Percentiles rank a stretch among this genome's conserved stretches.
Evolutionary conservation across 2,329 filamentous ascomycete species (phyloP).

Genomic region (Phialemoniopsis sp.): DNA sequence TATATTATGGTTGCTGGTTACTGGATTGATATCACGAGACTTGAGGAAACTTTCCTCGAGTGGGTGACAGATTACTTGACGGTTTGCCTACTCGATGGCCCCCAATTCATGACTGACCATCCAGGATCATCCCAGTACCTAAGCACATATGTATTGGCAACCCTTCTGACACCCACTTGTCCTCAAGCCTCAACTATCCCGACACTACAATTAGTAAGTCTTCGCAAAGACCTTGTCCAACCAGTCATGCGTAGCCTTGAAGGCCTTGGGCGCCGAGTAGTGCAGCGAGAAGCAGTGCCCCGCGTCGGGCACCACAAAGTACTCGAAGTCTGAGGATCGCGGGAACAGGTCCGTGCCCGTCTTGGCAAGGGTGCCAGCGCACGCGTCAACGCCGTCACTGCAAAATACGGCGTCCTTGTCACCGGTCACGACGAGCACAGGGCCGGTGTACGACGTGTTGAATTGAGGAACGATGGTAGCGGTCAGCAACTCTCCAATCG

Average conservation of each 20-base stretch:
- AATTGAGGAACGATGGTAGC: neutral
- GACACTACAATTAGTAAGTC: too few species aligned
- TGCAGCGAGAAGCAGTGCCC: neutral
- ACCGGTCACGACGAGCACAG: constrained; percentile 10
- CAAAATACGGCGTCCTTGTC: constrained; percentile 11
- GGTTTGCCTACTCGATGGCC: too few species aligned
- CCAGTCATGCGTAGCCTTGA: neutral
- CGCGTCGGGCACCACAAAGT: neutral
- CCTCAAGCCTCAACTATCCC: too few species aligned
- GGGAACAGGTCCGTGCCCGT: neutral
- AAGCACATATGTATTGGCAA: too few species aligned
- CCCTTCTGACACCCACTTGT: too few species aligned
- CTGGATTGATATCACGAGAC: too few species aligned
- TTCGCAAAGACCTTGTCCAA: neutral
- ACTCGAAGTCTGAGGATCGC: neutral
- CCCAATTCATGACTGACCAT: too few species aligned
- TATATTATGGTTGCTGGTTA: too few species aligned
- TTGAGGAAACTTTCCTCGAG: too few species aligned
- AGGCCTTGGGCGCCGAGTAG: neutral
- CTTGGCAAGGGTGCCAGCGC: neutral
- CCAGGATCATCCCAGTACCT: too few species aligned
- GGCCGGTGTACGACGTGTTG: constrained; percentile 3
- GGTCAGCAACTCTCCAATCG: constrained; percentile 10
- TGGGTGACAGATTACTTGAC: too few species aligned
- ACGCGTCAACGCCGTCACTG: neutral